Conservation (phyloP, 768 basidiomycete genomes). For the Cantharellus cinnabarinus region DNA sequence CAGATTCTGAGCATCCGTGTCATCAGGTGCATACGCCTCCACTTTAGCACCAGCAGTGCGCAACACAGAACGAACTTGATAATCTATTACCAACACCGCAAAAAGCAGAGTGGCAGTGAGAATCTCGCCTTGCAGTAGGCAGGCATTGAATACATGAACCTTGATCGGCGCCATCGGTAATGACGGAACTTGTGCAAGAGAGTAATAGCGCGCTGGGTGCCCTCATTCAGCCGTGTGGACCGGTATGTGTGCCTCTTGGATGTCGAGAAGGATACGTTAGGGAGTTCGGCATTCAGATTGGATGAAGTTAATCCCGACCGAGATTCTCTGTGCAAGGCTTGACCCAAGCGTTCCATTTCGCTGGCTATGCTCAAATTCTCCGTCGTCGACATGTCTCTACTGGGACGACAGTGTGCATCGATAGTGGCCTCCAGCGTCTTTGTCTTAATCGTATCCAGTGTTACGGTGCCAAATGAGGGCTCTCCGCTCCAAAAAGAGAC, state of each 20-base stretch:
- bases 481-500: too few relatives aligned
- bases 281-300: background rate
- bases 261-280: background rate
- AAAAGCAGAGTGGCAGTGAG: conserved; percentile 56
- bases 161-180: conserved; percentile 7
- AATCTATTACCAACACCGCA: conserved; percentile 41
- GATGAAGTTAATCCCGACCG: background rate
- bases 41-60: background rate
- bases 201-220: background rate
- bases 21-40: background rate
- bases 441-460: background rate
- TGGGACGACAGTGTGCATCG: background rate
- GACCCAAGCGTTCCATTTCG: background rate
- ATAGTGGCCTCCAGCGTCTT: background rate
- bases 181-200: conserved; percentile 1
- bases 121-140: conserved; percentile 60
- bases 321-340: background rate
- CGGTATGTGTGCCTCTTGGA: background rate
- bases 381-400: too few relatives aligned
- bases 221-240: background rate
- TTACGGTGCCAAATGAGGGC: background rate
- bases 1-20: too few relatives aligned
- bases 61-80: conserved; percentile 18
- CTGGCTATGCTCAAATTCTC: background rate
- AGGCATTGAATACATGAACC: conserved; percentile 38